Evolutionary conservation across 208 protist genomes (phyloP).

Genomic region (Strigomonas culicis): DNA sequence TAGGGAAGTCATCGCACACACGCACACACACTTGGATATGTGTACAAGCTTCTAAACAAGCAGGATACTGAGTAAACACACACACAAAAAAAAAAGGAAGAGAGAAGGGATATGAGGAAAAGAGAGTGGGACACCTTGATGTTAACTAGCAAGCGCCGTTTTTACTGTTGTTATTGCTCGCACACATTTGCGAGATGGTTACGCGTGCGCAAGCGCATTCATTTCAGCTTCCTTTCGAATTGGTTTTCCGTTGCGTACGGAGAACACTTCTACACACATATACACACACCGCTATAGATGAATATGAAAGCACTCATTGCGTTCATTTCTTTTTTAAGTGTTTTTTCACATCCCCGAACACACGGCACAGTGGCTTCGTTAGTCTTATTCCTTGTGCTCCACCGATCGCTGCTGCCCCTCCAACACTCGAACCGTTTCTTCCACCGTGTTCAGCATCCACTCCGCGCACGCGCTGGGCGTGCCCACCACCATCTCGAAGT

Average conservation of each 20-base stretch:
- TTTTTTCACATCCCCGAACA: neutral
- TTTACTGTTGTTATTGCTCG: too few relatives aligned
- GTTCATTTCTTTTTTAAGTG: neutral
- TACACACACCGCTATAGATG: neutral
- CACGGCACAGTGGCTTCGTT: neutral
- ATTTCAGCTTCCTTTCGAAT: neutral
- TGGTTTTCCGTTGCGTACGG: neutral
- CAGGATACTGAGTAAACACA: too few relatives aligned
- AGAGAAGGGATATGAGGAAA: neutral
- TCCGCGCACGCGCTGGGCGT: conserved; percentile 68
- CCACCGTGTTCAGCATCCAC: conserved; percentile 37
- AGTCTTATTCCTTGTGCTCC: neutral
- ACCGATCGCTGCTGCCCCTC: neutral
- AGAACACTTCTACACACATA: neutral
- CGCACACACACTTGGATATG: too few relatives aligned
- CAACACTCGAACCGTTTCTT: neutral
- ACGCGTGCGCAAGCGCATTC: neutral
- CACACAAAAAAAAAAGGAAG: neutral
- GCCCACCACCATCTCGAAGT: conserved; percentile 67
- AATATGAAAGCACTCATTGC: neutral
- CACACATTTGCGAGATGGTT: too few relatives aligned
- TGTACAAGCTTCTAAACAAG: too few relatives aligned
- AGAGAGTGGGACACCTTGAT: too few relatives aligned
- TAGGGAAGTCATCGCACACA: too few relatives aligned
- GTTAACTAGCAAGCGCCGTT: too few relatives aligned